These are phyloP conservation scores for Lactarius vividus DNA, from an alignment of 768 basidiomycete species.

Conservation along the genomic window DNA sequence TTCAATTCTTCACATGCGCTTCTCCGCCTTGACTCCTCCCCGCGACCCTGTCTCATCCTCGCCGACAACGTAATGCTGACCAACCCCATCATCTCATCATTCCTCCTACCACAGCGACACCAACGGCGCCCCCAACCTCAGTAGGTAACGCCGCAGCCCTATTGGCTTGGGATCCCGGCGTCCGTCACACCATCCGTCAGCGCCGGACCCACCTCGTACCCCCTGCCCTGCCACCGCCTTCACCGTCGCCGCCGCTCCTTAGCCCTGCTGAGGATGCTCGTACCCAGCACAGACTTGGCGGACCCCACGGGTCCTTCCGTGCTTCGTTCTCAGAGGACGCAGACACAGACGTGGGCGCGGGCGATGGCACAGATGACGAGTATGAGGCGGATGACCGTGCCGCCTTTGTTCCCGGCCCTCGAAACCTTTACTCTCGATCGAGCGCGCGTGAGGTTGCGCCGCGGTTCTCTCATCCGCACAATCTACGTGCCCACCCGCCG, in stretches of 20 bases:
- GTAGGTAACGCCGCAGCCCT: background rate
- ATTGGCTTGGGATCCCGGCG: conserved; percentile 17
- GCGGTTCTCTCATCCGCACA: conserved; percentile 11
- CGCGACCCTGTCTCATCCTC: background rate
- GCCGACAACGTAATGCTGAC: conserved; percentile 22
- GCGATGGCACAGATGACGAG: background rate
- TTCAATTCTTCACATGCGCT: conserved; percentile 5
- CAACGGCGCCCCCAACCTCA: background rate
- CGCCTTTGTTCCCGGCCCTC: conserved; percentile 11
- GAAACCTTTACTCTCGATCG: background rate
- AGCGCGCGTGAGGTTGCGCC: background rate
- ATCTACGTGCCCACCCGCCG: conserved; percentile 9
- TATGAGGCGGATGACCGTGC: background rate
- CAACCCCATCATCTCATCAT: conserved; percentile 4
- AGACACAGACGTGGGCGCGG: background rate
- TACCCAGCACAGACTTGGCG: conserved; percentile 10
- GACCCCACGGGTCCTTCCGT: background rate
- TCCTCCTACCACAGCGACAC: background rate
- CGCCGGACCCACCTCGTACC: background rate
- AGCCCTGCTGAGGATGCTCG: background rate
- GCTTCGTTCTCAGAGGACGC: background rate
- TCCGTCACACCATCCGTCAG: background rate
- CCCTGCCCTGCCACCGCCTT: background rate
- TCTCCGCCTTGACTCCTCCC: conserved; percentile 2
- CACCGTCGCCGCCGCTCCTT: conserved; percentile 2